Base-by-base conservation (phyloP, 345 rosid species). In the Salix viminalis region DNA sequence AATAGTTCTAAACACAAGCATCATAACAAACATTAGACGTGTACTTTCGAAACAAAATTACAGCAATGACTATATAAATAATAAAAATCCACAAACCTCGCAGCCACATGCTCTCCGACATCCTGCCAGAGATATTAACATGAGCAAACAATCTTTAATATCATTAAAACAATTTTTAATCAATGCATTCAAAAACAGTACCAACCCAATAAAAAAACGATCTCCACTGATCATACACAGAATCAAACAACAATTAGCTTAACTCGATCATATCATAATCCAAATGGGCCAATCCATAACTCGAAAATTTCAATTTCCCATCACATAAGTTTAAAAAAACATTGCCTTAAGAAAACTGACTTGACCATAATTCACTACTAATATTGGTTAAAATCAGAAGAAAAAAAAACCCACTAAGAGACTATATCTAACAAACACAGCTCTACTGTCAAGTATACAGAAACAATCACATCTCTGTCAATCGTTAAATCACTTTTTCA, bases 21-120 rank as follows among this genome's bases (percentile, higher is more conserved):
- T 8, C 24, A 26, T 3, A 37, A 32, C 34, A 75, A 36, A 50
- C n/a, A n/a, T 66, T 65, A 50, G 32, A 64, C 7, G 37, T 13
- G n/a, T 1, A 73, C 28, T 26, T 46, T 60, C 46, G 39, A 62
- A 44, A 8, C 12, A 58, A 58, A 23, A 60, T 14, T 9, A 21
- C 65, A n/a, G 28, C 24, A 60, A 58, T 58, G 9, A 7, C 1
- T 19, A 0, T 19, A 60, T 60, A 8, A n/a, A n/a, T n/a, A 46
- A 46, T 60, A 9, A 60, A 26, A 50, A 67, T 23, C 67, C 19
- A 19, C 72, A 67, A 54, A 67, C 79, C 79, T 76, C 42, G 58
- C 68, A 56, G 58, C 69, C 52, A 16, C 26, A 42, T 76, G 48
- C 46, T 68, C 61, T 62, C 67, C 60, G 56, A 56, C 5, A 46